Base-by-base conservation (phyloP, 768 basidiomycete species). In the Boletus barrowsii region DNA sequence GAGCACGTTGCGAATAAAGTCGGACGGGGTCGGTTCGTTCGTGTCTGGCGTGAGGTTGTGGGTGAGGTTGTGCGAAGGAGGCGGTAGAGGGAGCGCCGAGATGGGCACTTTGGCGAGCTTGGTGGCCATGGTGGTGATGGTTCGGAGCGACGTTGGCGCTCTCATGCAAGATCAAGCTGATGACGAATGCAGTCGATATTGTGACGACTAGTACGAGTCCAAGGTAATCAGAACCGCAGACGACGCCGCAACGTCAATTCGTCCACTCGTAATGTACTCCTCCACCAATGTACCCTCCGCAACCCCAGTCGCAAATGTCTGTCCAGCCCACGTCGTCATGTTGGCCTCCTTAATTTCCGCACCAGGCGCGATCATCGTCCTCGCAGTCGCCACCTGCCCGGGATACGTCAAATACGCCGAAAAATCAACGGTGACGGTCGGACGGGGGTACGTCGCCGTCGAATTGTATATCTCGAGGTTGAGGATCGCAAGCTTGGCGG, bases 41-140 rank as follows among this genome's bases (percentile, higher is more conserved):
- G 79, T 71, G 62, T 92, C 89, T 18, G 89, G 80, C 0, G 79
- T 86, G 78, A 82, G 73, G 58, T 76, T 75, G 59, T 74, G 73
- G 2, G 72, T 73, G 47, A 83, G 62, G 35, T 71, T 65, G 35
- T 75, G 73, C 4, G 73, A 62, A 11, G 71, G 45, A 5, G 76
- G 75, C 6, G 80, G 77, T 4, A 82, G 73, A 29, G 80, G 79
- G 18, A 82, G 74, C 6, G 69, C 65, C 40, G 79, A 77, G 39
- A 82, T 73, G 14, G 81, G 59, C 10, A 70, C 59, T 63, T 68
- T 70, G 22, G 54, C 29, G 39, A 47, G 8, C 45, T 56, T 63
- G 18, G 49, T 11, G 13, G 62, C 18, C 70, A 68, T 69, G 32
- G 44, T 51, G 33, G 51, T 50, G 40, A 58, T 44, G 1, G 54